Evolutionary conservation across 163 green algal species (phyloP).

Genomic region (Chlamydomonas reinhardtii): DNA sequence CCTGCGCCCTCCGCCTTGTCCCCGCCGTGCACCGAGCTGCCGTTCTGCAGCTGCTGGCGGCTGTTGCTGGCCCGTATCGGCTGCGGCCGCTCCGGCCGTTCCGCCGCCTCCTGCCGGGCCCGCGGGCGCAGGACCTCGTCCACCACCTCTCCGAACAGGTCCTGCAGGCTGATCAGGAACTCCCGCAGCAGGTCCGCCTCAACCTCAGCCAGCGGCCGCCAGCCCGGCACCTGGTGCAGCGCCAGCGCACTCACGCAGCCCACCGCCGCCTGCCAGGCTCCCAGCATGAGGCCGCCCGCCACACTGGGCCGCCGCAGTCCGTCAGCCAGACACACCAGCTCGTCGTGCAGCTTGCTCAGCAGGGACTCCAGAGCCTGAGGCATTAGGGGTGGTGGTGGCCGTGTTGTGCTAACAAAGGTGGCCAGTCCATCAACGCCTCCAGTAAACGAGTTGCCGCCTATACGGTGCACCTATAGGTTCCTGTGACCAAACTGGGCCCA

Average conservation of each 20-base stretch:
- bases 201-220: slow-evolving; percentile 46
- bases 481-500: too few relatives aligned
- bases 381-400: too few relatives aligned
- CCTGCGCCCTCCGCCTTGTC: too few relatives aligned
- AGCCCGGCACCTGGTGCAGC: slow-evolving; percentile 47
- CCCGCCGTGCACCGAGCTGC: too few relatives aligned
- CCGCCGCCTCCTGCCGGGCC: too few relatives aligned
- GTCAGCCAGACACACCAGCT: slow-evolving; percentile 31
- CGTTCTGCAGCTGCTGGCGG: neutral
- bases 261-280: slow-evolving; percentile 35
- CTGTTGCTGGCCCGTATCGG: too few relatives aligned
- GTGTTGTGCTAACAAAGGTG: too few relatives aligned
- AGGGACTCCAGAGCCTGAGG: slow-evolving; percentile 24
- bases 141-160: slow-evolving; percentile 49
- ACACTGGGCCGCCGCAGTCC: neutral
- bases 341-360: slow-evolving; percentile 48
- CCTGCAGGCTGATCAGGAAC: slow-evolving; percentile 53
- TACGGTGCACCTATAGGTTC: too few relatives aligned
- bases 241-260: slow-evolving; percentile 48
- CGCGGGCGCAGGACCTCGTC: neutral
- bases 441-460: too few relatives aligned
- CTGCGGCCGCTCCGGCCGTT: too few relatives aligned
- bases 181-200: slow-evolving; percentile 53
- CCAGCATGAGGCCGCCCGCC: slow-evolving; percentile 7
- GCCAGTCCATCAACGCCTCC: too few relatives aligned